Evolutionary conservation across 371 early-diverging fungal genomes (phyloP).

Genomic region (Mucor velutinosus): DNA sequence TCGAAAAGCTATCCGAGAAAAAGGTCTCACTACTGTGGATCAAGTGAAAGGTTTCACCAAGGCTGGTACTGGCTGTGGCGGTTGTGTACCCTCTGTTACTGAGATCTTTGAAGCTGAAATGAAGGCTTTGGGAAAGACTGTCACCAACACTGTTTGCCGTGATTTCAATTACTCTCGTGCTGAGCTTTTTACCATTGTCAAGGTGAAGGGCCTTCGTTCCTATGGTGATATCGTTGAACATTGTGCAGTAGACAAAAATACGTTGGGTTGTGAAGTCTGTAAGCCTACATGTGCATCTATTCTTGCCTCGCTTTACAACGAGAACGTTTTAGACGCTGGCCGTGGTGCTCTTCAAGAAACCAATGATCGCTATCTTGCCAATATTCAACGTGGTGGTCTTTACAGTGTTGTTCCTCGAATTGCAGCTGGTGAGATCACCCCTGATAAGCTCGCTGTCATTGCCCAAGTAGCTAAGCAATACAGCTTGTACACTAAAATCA

Average conservation of each 20-base stretch:
- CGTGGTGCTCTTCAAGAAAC: slow-evolving; percentile 64
- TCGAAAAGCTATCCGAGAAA: slow-evolving; percentile 39
- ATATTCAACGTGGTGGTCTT: slow-evolving; percentile 73
- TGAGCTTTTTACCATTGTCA: slow-evolving; percentile 67
- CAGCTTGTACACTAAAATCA: slow-evolving; percentile 67
- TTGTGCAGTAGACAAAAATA: slow-evolving; percentile 37
- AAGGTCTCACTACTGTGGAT: slow-evolving; percentile 53
- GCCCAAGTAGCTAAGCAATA: slow-evolving; percentile 65
- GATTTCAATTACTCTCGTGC: slow-evolving; percentile 65
- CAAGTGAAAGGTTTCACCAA: slow-evolving; percentile 62
- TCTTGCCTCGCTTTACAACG: slow-evolving; percentile 68
- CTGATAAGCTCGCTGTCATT: slow-evolving; percentile 62
- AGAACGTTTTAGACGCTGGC: slow-evolving; percentile 57
- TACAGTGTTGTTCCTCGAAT: slow-evolving; percentile 72
- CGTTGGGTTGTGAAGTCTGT: slow-evolving; percentile 62
- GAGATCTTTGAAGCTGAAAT: slow-evolving; percentile 64
- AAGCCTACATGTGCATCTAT: slow-evolving; percentile 70
- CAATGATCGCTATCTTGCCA: slow-evolving; percentile 72
- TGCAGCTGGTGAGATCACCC: slow-evolving; percentile 70
- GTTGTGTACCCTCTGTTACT: slow-evolving; percentile 60
- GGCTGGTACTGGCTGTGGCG: slow-evolving; percentile 65
- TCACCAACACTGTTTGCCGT: slow-evolving; percentile 57
- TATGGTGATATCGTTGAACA: slow-evolving; percentile 52
- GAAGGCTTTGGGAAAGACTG: slow-evolving; percentile 55
- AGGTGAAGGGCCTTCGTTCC: slow-evolving; percentile 54